Base-by-base conservation (phyloP, 2,329 filamentous ascomycete genomes). In the Diaporthe velutina region DNA sequence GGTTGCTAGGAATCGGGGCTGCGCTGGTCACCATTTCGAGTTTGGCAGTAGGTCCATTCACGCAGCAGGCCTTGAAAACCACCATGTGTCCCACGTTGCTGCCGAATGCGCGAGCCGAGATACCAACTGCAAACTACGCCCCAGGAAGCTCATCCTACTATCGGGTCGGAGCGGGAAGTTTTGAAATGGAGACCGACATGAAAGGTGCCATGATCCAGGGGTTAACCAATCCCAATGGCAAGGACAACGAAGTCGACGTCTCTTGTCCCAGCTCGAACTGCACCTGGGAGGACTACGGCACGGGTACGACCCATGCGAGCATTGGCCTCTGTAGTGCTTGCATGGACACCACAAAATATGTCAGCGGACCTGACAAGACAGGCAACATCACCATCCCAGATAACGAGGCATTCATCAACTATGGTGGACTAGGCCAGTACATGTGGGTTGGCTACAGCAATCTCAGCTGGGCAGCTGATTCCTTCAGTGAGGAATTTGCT, bases 171-270 rank as follows among this genome's bases (percentile, higher is more conserved):
- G 78, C 78, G 0, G 79, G 79, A 1, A 9, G 15, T 4, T 81
- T 73, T 30, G 77, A 82, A 50, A 38, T 80, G 7, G 78, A 79
- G 58, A 75, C 78, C 1, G 81, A 81, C 64, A 81, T 82, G 79
- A 82, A 82, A 71, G 78, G 78, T 35, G 74, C 80, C 22, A 81
- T 82, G 79, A 75, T 82, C 68, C 78, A 80, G 48, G 81, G 78
- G 8, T 73, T 82, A 22, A 78, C 77, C 3, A 78, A 80, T 35
- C 80, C 80, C 2, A 72, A 66, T 1, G 76, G 79, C 28, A 75
- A 79, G 55, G 79, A 80, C 70, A 77, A 60, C 33, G 74, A 70
- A 6, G 77, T 79, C 50, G 66, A 75, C 19, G 76, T 77, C 4
- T 75, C 38, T 4, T 81, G 80, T 55, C 61, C 73, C 3, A 80